Evolutionary conservation across 257 asterid genomes (phyloP).

Genomic region (Haberlea rhodopensis): DNA sequence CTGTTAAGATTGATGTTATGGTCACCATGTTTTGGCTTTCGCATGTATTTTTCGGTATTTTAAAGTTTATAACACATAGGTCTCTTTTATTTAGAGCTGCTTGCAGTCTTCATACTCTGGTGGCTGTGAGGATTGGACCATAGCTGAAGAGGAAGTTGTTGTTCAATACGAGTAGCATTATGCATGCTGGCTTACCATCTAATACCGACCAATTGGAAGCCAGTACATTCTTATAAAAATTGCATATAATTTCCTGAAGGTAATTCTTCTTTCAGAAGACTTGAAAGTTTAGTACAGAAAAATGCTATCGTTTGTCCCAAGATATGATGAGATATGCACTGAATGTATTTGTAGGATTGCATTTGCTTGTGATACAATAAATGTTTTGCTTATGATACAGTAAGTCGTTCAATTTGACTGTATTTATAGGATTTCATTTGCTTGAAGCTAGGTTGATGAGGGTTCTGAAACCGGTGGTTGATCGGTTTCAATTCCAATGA

Average conservation of each 20-base stretch:
- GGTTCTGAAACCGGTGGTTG: background rate
- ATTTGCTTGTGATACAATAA: no score
- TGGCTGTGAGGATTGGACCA: conserved; percentile 49
- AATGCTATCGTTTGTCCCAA: no score
- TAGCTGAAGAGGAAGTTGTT: conserved; percentile 67
- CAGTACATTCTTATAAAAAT: no score
- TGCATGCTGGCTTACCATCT: background rate
- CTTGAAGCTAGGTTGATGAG: background rate
- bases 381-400: background rate
- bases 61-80: conserved; percentile 7
- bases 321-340: background rate
- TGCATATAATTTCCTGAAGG: background rate
- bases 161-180: conserved; percentile 52
- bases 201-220: background rate
- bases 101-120: conserved; percentile 26
- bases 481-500: no score
- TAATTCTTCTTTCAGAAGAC: background rate
- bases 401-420: background rate
- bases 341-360: no score
- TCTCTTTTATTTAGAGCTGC: conserved; percentile 53
- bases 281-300: background rate
- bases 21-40: no score
- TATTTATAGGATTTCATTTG: background rate
- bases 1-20: background rate
- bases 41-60: background rate